These are phyloP conservation scores for Yarrowia yakushimensis DNA, from an alignment of 805 yeast genomes.

Conservation along the genomic window DNA sequence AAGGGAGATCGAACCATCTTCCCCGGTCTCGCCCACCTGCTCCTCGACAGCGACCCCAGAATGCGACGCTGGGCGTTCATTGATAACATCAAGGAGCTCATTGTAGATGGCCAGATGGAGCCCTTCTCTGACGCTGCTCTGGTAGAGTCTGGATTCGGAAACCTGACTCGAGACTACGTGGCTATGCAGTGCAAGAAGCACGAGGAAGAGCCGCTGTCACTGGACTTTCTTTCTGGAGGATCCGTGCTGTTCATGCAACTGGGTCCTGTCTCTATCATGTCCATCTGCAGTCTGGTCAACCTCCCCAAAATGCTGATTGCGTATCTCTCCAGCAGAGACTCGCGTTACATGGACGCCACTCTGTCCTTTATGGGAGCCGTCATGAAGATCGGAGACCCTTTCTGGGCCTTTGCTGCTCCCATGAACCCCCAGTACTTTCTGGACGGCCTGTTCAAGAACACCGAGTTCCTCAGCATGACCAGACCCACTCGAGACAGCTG, in stretches of 20 bases:
- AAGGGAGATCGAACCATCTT: neutral
- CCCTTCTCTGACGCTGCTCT: slow-evolving; percentile 7
- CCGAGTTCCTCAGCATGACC: neutral
- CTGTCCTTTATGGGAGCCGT: slow-evolving; percentile 6
- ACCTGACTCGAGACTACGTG: neutral
- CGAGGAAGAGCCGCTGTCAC: neutral
- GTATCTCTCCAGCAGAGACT: neutral
- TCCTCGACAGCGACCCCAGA: neutral
- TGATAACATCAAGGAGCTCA: slow-evolving; percentile 1
- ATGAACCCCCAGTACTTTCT: slow-evolving; percentile 16
- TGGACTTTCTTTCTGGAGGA: slow-evolving; percentile 11
- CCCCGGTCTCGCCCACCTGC: slow-evolving; percentile 2
- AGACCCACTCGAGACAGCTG: slow-evolving; percentile 10
- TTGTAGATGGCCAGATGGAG: neutral
- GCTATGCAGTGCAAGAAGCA: neutral
- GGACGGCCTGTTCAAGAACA: slow-evolving; percentile 6
- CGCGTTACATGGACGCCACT: neutral
- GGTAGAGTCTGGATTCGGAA: neutral
- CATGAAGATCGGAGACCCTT: slow-evolving; percentile 1
- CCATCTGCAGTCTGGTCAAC: neutral
- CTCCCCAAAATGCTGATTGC: neutral
- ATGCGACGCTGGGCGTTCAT: slow-evolving; percentile 14
- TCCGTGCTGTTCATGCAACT: slow-evolving; percentile 6
- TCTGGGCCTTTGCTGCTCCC: slow-evolving; percentile 9
- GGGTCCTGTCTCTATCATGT: neutral